A percentile compares a stretch with the other conserved stretches of the same genome.
Evolutionary conservation across 2,329 filamentous ascomycete genomes (phyloP).

Genomic region (Fonsecaea monophora): DNA sequence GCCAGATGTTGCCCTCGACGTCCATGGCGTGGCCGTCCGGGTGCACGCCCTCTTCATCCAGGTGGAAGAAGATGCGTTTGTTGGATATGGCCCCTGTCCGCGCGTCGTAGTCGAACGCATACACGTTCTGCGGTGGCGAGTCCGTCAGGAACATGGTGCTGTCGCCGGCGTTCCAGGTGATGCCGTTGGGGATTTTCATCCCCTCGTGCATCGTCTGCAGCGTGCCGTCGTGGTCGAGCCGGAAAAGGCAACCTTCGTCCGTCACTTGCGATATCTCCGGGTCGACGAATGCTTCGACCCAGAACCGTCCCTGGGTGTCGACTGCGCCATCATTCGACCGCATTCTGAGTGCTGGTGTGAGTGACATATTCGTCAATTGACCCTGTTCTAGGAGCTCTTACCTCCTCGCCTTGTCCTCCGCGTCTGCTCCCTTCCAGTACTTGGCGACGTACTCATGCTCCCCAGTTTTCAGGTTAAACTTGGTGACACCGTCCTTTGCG

Average conservation of each 20-base stretch:
- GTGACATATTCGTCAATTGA: slow-evolving; percentile 4
- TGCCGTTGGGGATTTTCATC: slow-evolving; percentile 82
- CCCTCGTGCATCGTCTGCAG: slow-evolving; percentile 66
- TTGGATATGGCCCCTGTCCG: slow-evolving; percentile 70
- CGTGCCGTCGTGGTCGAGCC: slow-evolving; percentile 68
- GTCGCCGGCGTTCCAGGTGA: slow-evolving; percentile 77
- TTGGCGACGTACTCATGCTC: slow-evolving; percentile 63
- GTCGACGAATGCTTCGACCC: slow-evolving; percentile 87
- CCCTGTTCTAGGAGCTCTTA: slow-evolving; percentile 38
- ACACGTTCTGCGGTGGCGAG: slow-evolving; percentile 73
- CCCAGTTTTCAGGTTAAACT: slow-evolving; percentile 70
- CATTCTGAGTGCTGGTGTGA: slow-evolving; percentile 47
- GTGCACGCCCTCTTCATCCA: slow-evolving; percentile 65
- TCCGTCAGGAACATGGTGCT: slow-evolving; percentile 84
- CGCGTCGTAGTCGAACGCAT: slow-evolving; percentile 74
- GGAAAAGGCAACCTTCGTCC: slow-evolving; percentile 71
- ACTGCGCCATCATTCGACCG: slow-evolving; percentile 81
- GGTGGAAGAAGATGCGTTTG: slow-evolving; percentile 74
- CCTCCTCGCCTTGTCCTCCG: slow-evolving; percentile 55
- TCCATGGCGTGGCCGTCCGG: slow-evolving; percentile 89
- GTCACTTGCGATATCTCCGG: slow-evolving; percentile 64
- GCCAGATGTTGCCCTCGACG: slow-evolving; percentile 84
- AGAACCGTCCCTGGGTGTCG: slow-evolving; percentile 81
- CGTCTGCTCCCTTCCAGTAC: slow-evolving; percentile 61
- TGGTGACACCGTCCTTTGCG: slow-evolving; percentile 81